phyloP scores from a whole-genome alignment of 2,329 filamentous ascomycete species.

The Stemphylium beticola region DNA sequence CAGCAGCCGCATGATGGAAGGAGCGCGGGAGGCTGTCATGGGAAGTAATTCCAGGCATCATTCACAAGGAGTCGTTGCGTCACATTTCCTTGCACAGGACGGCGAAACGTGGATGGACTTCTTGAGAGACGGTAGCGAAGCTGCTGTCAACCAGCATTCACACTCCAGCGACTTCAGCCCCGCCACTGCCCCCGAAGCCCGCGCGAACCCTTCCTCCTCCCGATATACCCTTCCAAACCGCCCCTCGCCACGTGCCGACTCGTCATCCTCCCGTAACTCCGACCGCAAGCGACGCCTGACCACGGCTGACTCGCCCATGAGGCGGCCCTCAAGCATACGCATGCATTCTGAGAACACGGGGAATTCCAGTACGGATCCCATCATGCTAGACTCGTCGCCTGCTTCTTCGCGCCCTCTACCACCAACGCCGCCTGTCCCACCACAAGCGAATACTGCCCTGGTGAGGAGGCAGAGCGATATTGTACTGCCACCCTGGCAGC shows the following conservation, averaged over 20 bases:
- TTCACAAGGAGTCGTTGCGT: constrained; percentile 34
- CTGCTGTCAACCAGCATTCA: constrained; percentile 14
- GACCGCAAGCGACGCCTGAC: constrained; percentile 48
- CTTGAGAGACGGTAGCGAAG: constrained; percentile 32
- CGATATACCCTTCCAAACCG: constrained; percentile 29
- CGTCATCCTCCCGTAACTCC: constrained; percentile 27
- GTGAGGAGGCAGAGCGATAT: constrained; percentile 52
- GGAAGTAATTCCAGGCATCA: constrained; percentile 11
- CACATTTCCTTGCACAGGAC: constrained; percentile 37
- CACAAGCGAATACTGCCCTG: constrained; percentile 14
- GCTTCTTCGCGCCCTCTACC: constrained; percentile 16
- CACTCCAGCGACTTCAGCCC: constrained; percentile 5
- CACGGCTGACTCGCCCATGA: constrained; percentile 39
- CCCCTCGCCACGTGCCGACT: constrained; percentile 24
- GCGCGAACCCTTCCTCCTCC: constrained; percentile 15
- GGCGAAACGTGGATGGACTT: constrained; percentile 48
- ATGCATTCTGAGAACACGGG: constrained; percentile 24
- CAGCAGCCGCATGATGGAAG: constrained; percentile 12
- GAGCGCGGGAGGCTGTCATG: constrained; percentile 2
- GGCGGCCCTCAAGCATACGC: constrained; percentile 36
- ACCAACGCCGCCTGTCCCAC: constrained; percentile 15
- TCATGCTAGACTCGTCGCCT: constrained; percentile 31
- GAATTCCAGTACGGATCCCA: constrained; percentile 28
- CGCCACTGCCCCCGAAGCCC: constrained; percentile 10
- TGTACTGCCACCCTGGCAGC: constrained; percentile 81